These are phyloP conservation scores for Astrothelium subdiscretum DNA, from an alignment of 495 filamentous ascomycete genomes.

Conservation along the genomic window DNA sequence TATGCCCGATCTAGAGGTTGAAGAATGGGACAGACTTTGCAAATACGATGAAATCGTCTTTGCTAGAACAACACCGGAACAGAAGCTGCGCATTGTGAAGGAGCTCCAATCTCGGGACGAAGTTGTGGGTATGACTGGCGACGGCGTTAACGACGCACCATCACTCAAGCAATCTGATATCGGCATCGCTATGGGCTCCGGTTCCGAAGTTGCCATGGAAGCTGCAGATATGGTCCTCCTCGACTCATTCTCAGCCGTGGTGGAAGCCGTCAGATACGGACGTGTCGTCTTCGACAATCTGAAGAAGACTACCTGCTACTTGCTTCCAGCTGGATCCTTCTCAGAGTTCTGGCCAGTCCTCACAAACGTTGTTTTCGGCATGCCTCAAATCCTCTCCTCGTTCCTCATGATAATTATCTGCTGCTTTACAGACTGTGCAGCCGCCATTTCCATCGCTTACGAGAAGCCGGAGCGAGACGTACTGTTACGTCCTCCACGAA, in stretches of 20 bases:
- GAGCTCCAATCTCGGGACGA: slow-evolving; percentile 46
- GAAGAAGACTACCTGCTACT: slow-evolving; percentile 17
- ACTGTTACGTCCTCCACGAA: slow-evolving; percentile 19
- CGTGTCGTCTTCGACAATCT: slow-evolving; percentile 21
- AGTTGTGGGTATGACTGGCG: slow-evolving; percentile 31
- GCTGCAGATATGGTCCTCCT: slow-evolving; percentile 20
- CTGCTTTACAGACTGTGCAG: slow-evolving; percentile 27
- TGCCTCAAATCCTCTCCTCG: slow-evolving; percentile 26
- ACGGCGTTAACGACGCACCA: slow-evolving; percentile 21
- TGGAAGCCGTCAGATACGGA: slow-evolving; percentile 16
- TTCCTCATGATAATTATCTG: slow-evolving; percentile 31
- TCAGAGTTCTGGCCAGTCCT: slow-evolving; percentile 32
- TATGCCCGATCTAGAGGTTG: slow-evolving; percentile 42
- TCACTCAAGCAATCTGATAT: slow-evolving; percentile 16
- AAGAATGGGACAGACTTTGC: slow-evolving; percentile 47
- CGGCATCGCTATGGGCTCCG: slow-evolving; percentile 14
- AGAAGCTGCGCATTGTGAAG: slow-evolving; percentile 62
- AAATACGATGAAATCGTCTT: slow-evolving; percentile 57
- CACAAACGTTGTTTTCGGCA: slow-evolving; percentile 28
- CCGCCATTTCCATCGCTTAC: slow-evolving; percentile 23
- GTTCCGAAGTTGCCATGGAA: slow-evolving; percentile 19
- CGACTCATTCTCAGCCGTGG: slow-evolving; percentile 12
- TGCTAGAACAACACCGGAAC: slow-evolving; percentile 60
- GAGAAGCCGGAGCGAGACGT: slow-evolving; percentile 28
- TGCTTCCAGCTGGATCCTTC: slow-evolving; percentile 24